Base-by-base conservation (phyloP, 1,139 yeast species). In the Scheffersomyces stambukii region DNA sequence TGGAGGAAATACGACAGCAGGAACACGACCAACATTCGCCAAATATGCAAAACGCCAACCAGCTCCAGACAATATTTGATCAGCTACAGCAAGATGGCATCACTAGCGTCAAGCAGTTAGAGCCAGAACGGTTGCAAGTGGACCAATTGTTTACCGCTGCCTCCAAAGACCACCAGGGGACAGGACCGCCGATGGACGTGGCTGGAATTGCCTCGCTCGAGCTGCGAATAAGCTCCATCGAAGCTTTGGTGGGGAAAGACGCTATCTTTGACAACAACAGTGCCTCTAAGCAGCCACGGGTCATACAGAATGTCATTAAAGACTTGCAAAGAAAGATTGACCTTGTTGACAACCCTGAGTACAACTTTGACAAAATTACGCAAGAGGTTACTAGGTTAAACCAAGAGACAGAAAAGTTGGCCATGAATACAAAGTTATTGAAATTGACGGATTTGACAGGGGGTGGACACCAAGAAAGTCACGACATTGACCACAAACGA, bases 291-390 rank as follows among this genome's bases (percentile, higher is more conserved):
- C n/a, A n/a, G n/a, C n/a, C n/a, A n/a, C n/a, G n/a, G n/a, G n/a
- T n/a, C n/a, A 11, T 18, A 6, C 20, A 18, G n/a, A 18, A 11
- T 9, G 9, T 4, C n/a, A 24, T 66, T 13, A 54, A 49, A 19
- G 69, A 64, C 25, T 51, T 74, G 32, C 45, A 47, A 8, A 43
- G 64, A 4, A 60, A 58, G 26, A 48, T 71, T 19, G 56, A 60
- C 22, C 50, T 64, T 6, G 54, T 74, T 33, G 44, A 52, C 42
- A 46, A 63, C 29, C 68, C 69, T 1, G 60, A 57, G 25, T 59
- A 49, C 33, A 47, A 52, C 10, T 30, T 56, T 16, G 45, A 45
- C 3, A 32, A 36, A 8, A 32, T 55, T 7, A 42, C 44, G 21
- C 30, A 41, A 7, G 38, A 53, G 24, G 40, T 57, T 10, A 37